Conservation (phyloP, 2,329 filamentous ascomycete species). For the Fusarium papillatum region DNA sequence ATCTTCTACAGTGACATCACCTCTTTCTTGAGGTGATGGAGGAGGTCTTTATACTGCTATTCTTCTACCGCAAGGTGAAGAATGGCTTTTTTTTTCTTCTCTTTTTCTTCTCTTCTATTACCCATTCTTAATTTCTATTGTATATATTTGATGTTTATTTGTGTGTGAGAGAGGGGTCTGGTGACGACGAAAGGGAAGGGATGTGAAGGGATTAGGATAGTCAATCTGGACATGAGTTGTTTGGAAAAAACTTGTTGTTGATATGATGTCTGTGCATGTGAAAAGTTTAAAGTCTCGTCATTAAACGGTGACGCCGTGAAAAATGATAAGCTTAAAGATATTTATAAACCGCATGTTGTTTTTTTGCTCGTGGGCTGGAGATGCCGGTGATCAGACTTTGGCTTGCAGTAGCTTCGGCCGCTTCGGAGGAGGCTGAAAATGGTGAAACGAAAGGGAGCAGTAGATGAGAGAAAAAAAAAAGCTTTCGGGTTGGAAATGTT, state of each 20-base stretch:
- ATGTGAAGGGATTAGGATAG: slow-evolving; percentile 23
- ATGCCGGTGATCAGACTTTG: background rate
- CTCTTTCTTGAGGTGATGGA: slow-evolving; percentile 5
- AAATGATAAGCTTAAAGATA: background rate
- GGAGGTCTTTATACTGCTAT: background rate
- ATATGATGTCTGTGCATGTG: background rate
- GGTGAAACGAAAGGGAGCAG: background rate
- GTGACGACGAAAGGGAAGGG: background rate
- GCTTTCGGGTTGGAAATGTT: background rate
- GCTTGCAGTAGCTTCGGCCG: slow-evolving; percentile 1
- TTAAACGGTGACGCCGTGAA: slow-evolving; percentile 1
- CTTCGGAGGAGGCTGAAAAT: slow-evolving; percentile 2
- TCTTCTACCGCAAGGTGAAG: slow-evolving; percentile 1
- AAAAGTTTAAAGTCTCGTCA: background rate
- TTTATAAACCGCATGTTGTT: background rate
- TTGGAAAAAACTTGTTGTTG: background rate
- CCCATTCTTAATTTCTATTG: slow-evolving; percentile 27
- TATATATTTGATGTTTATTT: slow-evolving; percentile 27
- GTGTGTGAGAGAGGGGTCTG: background rate
- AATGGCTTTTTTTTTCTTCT: background rate
- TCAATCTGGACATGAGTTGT: slow-evolving; percentile 34
- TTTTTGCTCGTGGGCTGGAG: background rate
- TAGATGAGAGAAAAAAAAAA: background rate
- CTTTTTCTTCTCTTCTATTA: background rate
- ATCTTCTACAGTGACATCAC: slow-evolving; percentile 16